Conservation (phyloP, 75 land plant species). For the Sequoia sempervirens region DNA sequence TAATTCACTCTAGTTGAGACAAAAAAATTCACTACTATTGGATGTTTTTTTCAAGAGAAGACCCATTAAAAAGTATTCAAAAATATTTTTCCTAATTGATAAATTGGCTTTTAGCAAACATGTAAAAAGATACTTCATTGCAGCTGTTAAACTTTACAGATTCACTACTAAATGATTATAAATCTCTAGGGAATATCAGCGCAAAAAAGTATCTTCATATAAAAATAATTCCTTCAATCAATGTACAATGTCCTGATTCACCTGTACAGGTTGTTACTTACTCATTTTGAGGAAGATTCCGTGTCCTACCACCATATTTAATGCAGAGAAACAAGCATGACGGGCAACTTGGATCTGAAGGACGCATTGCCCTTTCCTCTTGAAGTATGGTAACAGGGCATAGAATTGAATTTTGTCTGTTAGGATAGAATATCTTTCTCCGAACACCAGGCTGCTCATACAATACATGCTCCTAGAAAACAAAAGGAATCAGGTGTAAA, state of each 20-base stretch:
- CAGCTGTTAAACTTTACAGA: too few relatives aligned
- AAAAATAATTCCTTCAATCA: neutral
- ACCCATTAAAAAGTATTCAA: too few relatives aligned
- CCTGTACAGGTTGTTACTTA: conserved; percentile 12
- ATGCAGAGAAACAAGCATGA: conserved; percentile 55
- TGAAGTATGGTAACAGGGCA: conserved; percentile 51
- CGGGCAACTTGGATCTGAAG: conserved; percentile 43
- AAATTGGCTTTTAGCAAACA: neutral
- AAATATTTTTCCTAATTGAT: neutral
- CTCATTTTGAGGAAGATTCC: conserved; percentile 62
- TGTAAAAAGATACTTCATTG: neutral
- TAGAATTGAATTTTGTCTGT: conserved; percentile 33
- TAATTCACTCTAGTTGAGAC: neutral
- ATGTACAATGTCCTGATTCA: neutral
- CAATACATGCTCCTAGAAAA: conserved; percentile 38
- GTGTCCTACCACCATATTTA: conserved; percentile 59
- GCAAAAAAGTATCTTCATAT: neutral
- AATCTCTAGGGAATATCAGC: neutral
- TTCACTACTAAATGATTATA: neutral
- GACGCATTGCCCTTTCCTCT: conserved; percentile 50
- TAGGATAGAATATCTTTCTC: conserved; percentile 41
- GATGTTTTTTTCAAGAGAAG: neutral
- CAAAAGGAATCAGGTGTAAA: neutral
- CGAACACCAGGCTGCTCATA: conserved; percentile 43
- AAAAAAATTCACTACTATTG: neutral